Evolutionary conservation across 257 asterid genomes (phyloP), one percentile per base, ranked within the genome.

Genomic region (Solanum sejunctum): DNA sequence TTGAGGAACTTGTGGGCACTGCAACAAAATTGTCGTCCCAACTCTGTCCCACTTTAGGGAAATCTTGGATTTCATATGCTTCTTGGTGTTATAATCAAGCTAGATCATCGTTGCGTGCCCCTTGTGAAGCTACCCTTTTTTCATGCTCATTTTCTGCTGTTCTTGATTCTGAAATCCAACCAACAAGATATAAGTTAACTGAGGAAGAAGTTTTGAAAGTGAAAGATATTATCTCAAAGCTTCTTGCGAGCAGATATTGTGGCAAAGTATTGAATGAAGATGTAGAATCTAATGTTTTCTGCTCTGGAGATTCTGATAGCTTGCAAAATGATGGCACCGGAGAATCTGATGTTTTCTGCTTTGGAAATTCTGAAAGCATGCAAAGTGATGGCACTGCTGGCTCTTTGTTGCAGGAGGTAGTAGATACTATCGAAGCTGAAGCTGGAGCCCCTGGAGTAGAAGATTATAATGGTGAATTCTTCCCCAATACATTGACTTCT

Each of bases 21-120:
- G 89, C 93, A 79, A 90, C 91, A 85, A 93, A 92, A 90, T 84
- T 92, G 84, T 92, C 99, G n/a, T 90, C 97, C 61, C 91, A 82
- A 84, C 97, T 97, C 82, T 95, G 98, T 91, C 98, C 98, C 82
- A 87, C 85, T 88, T 93, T 97, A 95, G 98, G 98, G 77, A 97
- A 95, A 91, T 92, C 99, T 28, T 97, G 98, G 98, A 91, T 97
- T 87, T 88, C 92, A 90, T 97, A 91, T 88, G 99, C 97, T 71
- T 93, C 97, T 28, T 97, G 99, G 99, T 95, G 99, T 89, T 95
- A 91, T 86, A 72, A 85, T 86, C 98, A 92, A 89, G 98, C 98
- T 86, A 92, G 83, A 79, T 88, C 92, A 83, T 91, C 92, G 58
- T 84, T 93, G 85, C 85, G 94, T 83, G 86, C 91, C 67, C 86